A percentile compares a stretch with the other conserved stretches of the same genome.
Evolutionary conservation across 108 stramenopile genomes (phyloP).

Genomic region (Poteriospumella lacustris): DNA sequence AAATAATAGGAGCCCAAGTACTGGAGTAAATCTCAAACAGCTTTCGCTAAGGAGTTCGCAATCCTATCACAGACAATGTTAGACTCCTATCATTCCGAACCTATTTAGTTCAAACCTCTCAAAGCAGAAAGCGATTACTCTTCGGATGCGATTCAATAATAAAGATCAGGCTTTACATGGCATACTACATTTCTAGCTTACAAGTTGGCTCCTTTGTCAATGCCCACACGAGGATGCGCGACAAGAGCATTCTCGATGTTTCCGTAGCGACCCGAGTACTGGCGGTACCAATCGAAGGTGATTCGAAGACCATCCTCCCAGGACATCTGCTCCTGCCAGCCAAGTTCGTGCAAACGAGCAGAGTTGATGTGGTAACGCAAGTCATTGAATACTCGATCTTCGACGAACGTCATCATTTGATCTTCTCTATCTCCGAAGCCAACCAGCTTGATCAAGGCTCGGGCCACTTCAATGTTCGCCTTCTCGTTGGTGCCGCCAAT

Average conservation of each 20-base stretch:
- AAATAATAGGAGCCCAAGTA: not conserved
- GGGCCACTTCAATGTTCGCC: slow-evolving; percentile 75
- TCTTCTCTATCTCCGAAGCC: slow-evolving; percentile 62
- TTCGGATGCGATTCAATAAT: not conserved
- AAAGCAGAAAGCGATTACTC: no score
- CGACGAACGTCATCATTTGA: slow-evolving; percentile 73
- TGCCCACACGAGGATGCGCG: slow-evolving; percentile 75
- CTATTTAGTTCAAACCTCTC: no score
- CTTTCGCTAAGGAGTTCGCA: no score
- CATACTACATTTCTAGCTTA: not conserved
- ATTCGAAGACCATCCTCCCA: slow-evolving; percentile 87
- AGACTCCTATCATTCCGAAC: no score
- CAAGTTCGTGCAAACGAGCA: slow-evolving; percentile 72
- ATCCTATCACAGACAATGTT: no score
- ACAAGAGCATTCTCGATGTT: slow-evolving; percentile 91
- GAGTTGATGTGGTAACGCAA: slow-evolving; percentile 94
- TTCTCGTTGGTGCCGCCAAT: slow-evolving; percentile 92
- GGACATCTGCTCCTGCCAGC: slow-evolving; percentile 81
- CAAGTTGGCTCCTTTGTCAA: slow-evolving; percentile 22
- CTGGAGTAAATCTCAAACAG: no score
- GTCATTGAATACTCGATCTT: slow-evolving; percentile 95
- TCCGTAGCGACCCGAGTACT: slow-evolving; percentile 75
- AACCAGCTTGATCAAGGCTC: slow-evolving; percentile 69
- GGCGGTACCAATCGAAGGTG: slow-evolving; percentile 94
- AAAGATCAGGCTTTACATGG: not conserved